Base-by-base conservation (phyloP, 352 stramenopile species). In the Globisporangium orthogonon region DNA sequence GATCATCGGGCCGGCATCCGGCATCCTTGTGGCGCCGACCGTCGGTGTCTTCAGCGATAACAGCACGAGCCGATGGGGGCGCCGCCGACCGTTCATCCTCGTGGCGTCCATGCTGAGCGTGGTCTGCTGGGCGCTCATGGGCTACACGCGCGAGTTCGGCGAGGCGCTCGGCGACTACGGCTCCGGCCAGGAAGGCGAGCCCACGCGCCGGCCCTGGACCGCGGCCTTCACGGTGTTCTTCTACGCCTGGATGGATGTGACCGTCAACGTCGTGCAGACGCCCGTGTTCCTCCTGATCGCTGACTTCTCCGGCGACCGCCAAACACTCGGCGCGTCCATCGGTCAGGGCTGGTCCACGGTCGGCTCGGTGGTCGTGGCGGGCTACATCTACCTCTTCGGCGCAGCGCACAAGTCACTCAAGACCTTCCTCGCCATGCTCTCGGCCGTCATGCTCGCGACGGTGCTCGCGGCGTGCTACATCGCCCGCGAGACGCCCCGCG, bases 341-440 rank as follows among this genome's bases (percentile, higher is more conserved):
- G 65, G 56, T 1, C 55, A 63, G 18, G 66, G 51, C 14, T 67
- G 62, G 39, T 64, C 62, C n/a, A 74, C 63, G 35, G 13, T 69
- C 3, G 66, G 69, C 7, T 60, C 55, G 11, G 60, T 76, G 14
- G 13, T 71, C 15, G 59, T 76, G 18, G 55, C 69, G 0, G 63
- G 33, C 33, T 37, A 37, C 33, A 37, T 37, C 33, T 37, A 37
- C 33, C 33, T 37, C 33, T 37, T 37, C 50, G 69, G 69, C 23
- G 51, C 65, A 9, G 69, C 65, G 1, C 53, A 72, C 33, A 44
- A 60, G 28, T 61, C 59, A 6, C 44, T 76, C 0, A 49, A 54
- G n/a, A 63, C 18, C 43, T 76, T 76, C 56, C 35, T 76, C 4
- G 59, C 39, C 10, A 74, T 76, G 69, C 55, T 76, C 17, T 33